A percentile compares a stretch with the other conserved stretches of the same genome.
Evolutionary conservation across 352 stramenopile species (phyloP).

Genomic region (Pelagophyceae sp.): DNA sequence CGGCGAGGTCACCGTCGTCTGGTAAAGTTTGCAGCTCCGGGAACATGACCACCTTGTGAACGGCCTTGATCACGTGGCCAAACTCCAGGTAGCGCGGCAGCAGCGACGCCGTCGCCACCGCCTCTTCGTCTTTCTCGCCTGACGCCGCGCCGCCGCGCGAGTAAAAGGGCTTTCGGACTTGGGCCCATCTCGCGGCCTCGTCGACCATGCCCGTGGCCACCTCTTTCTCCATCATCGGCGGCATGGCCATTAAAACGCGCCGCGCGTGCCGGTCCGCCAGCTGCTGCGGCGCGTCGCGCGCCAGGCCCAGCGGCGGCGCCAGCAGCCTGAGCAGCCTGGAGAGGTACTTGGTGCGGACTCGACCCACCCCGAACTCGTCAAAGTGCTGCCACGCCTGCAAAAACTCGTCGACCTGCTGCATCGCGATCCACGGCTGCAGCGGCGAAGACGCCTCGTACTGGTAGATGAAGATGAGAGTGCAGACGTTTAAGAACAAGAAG

Average conservation of each 20-base stretch:
- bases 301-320: background rate
- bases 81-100: slow-evolving; percentile 20
- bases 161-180: slow-evolving; percentile 11
- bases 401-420: slow-evolving; percentile 21
- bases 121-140: too few relatives aligned
- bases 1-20: background rate
- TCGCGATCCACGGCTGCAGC: slow-evolving; percentile 15
- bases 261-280: slow-evolving; percentile 12
- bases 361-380: slow-evolving; percentile 14
- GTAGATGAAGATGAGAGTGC: slow-evolving; percentile 21
- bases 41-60: slow-evolving; percentile 16
- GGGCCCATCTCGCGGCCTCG: background rate
- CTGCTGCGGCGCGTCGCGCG: slow-evolving; percentile 1
- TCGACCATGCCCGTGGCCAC: background rate
- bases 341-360: slow-evolving; percentile 6
- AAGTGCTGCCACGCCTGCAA: slow-evolving; percentile 16
- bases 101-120: background rate
- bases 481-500: slow-evolving; percentile 17
- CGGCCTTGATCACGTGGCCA: slow-evolving; percentile 1
- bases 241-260: slow-evolving; percentile 13
- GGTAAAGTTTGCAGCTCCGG: slow-evolving; percentile 5
- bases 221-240: background rate
- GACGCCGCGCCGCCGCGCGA: background rate
- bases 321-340: background rate
- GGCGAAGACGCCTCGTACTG: slow-evolving; percentile 9